phyloP scores from a whole-genome alignment of 2,329 filamentous ascomycete genomes.

The Calonectria pseudoreteaudii region DNA sequence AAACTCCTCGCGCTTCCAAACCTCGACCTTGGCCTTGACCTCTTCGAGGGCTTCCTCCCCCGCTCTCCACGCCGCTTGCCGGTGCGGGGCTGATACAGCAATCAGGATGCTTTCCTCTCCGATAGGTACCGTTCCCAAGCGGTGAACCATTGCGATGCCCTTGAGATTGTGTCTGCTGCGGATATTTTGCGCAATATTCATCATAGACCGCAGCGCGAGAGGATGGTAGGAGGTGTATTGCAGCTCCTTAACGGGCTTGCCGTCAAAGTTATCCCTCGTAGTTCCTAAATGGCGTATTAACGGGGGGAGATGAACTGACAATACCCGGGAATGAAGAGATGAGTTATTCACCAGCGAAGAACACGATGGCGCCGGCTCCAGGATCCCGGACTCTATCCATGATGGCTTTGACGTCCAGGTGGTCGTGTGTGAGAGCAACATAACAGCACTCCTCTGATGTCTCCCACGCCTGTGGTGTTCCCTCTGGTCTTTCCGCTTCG shows the following conservation, averaged over 20 bases:
- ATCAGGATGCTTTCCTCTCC: conserved; percentile 95
- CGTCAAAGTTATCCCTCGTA: conserved; percentile 80
- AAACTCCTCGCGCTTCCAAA: conserved; percentile 96
- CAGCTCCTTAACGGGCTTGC: conserved; percentile 78
- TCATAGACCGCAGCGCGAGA: conserved; percentile 76
- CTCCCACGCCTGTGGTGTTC: conserved; percentile 50
- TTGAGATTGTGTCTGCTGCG: conserved; percentile 72
- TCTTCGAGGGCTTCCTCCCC: conserved; percentile 90
- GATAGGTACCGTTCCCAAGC: conserved; percentile 86
- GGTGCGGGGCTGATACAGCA: conserved; percentile 84
- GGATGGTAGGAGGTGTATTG: conserved; percentile 81
- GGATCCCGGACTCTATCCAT: conserved; percentile 79
- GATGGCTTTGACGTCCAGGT: conserved; percentile 67
- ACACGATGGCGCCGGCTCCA: conserved; percentile 79
- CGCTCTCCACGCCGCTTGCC: conserved; percentile 86
- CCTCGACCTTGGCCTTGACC: conserved; percentile 88
- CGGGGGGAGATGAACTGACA: neutral
- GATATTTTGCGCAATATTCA: conserved; percentile 70
- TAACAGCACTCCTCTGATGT: conserved; percentile 66
- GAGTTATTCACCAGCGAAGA: conserved; percentile 72
- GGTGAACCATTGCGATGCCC: conserved; percentile 84
- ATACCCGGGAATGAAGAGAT: conserved; percentile 5
- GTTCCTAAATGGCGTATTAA: conserved; percentile 66
- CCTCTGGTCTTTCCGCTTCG: conserved; percentile 15
- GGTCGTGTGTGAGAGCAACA: conserved; percentile 75